Evolutionary conservation across 768 basidiomycete genomes (phyloP).

Genomic region (Grammothele lineata): DNA sequence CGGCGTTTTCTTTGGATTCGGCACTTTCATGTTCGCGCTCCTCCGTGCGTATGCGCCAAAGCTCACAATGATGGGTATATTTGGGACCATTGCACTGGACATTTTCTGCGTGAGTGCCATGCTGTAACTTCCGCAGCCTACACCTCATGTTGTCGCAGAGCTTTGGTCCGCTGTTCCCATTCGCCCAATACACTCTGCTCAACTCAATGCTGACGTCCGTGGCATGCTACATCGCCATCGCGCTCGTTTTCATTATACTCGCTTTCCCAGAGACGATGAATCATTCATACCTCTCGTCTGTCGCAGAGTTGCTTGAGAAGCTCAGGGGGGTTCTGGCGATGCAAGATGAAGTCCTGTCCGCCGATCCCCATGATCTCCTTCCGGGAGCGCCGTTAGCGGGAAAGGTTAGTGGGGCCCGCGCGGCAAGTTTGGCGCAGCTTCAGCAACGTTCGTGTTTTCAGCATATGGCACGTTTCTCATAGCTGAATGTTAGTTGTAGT

Average conservation of each 20-base stretch:
- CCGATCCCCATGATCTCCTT: conserved; percentile 18
- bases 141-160: conserved; percentile 20
- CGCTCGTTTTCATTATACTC: conserved; percentile 37
- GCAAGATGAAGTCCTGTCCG: conserved; percentile 29
- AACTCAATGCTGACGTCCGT: conserved; percentile 41
- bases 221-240: conserved; percentile 45
- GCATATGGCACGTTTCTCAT: neutral
- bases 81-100: conserved; percentile 45
- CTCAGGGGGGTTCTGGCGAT: conserved; percentile 27
- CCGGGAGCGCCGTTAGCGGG: conserved; percentile 17
- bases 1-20: conserved; percentile 46
- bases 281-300: conserved; percentile 32
- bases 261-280: conserved; percentile 53
- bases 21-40: conserved; percentile 39
- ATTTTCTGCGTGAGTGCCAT: conserved; percentile 35
- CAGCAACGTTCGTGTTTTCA: conserved; percentile 26
- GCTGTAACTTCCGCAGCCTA: neutral
- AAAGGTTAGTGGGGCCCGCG: conserved; percentile 19
- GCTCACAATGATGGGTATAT: conserved; percentile 40
- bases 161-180: conserved; percentile 49
- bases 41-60: conserved; percentile 44
- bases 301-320: conserved; percentile 28
- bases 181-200: conserved; percentile 39
- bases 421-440: conserved; percentile 22
- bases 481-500: conserved; percentile 27